These are phyloP conservation scores for Triadica sebifera DNA, from an alignment of 345 rosid genomes.

Conservation along the genomic window DNA sequence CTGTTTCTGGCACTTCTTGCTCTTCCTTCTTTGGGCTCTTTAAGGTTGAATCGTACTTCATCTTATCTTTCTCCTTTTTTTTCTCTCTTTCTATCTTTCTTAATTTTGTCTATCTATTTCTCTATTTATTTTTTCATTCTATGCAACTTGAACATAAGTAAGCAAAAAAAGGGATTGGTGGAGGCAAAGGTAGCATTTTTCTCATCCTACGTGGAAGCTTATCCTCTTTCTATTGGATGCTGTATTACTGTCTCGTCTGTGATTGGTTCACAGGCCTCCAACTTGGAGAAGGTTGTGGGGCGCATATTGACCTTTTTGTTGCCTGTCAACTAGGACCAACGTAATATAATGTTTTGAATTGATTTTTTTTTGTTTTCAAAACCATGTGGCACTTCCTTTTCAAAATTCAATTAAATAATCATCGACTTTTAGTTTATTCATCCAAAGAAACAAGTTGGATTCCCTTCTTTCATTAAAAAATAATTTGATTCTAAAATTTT, in stretches of 20 bases:
- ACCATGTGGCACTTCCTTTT: too few species aligned
- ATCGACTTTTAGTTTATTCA: too few species aligned
- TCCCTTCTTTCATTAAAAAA: too few species aligned
- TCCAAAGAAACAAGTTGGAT: too few species aligned
- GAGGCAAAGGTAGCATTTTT: not conserved
- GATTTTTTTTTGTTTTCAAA: too few species aligned
- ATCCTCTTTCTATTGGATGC: slow-evolving; percentile 34
- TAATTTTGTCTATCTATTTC: not conserved
- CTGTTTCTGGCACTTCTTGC: slow-evolving; percentile 28
- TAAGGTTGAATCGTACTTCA: slow-evolving; percentile 35
- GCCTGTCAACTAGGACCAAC: too few species aligned
- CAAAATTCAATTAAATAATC: too few species aligned
- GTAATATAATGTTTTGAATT: too few species aligned
- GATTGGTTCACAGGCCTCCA: slow-evolving; percentile 24
- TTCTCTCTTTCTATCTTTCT: not conserved
- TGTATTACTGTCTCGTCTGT: not conserved
- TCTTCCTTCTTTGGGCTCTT: slow-evolving; percentile 49
- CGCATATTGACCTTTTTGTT: slow-evolving; percentile 2
- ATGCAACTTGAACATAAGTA: not conserved
- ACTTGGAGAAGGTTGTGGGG: slow-evolving; percentile 17
- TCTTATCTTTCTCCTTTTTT: slow-evolving; percentile 17
- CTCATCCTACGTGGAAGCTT: slow-evolving; percentile 29
- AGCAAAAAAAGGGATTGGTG: not conserved
- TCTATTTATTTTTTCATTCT: not conserved
- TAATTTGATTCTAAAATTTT: too few species aligned